Conservation (phyloP, 805 yeast genomes). For the Vanderwaltozyma yarrowii region DNA sequence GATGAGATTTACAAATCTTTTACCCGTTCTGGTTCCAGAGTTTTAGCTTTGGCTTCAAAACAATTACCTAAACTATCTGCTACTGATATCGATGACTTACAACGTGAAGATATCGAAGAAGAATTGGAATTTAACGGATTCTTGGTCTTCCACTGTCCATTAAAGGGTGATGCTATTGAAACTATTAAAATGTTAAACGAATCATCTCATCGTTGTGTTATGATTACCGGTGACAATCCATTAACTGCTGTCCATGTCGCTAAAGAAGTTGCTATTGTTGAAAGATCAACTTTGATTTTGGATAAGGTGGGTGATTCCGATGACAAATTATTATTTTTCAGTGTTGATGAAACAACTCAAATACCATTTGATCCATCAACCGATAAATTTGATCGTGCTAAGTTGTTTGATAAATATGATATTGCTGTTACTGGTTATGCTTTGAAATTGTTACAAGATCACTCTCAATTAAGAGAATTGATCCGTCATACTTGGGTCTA, state of each 20-base stretch:
- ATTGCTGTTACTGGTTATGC: constrained; percentile 93
- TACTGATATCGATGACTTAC: constrained; percentile 44
- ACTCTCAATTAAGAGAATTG: constrained; percentile 58
- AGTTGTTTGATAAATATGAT: constrained; percentile 61
- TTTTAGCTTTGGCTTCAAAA: constrained; percentile 88
- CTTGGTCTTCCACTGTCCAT: constrained; percentile 93
- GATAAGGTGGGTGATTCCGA: constrained; percentile 67
- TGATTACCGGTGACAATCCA: constrained; percentile 99
- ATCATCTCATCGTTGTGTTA: constrained; percentile 88
- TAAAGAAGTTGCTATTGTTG: constrained; percentile 79
- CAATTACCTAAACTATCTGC: constrained; percentile 44
- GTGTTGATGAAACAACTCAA: constrained; percentile 63
- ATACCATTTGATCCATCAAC: constrained; percentile 57
- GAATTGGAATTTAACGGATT: constrained; percentile 79
- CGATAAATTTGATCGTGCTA: constrained; percentile 22
- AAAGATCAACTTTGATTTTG: constrained; percentile 72
- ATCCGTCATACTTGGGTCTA: constrained; percentile 92
- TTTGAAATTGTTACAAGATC: constrained; percentile 51
- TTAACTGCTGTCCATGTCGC: constrained; percentile 98
- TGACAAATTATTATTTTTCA: constrained; percentile 65
- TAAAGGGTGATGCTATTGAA: constrained; percentile 86
- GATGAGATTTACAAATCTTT: constrained; percentile 81
- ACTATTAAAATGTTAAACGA: constrained; percentile 88
- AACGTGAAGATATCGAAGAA: constrained; percentile 69
- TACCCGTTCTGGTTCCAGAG: constrained; percentile 94